Evolutionary conservation across 768 basidiomycete species (phyloP).

Genomic region (Mycena crocata): DNA sequence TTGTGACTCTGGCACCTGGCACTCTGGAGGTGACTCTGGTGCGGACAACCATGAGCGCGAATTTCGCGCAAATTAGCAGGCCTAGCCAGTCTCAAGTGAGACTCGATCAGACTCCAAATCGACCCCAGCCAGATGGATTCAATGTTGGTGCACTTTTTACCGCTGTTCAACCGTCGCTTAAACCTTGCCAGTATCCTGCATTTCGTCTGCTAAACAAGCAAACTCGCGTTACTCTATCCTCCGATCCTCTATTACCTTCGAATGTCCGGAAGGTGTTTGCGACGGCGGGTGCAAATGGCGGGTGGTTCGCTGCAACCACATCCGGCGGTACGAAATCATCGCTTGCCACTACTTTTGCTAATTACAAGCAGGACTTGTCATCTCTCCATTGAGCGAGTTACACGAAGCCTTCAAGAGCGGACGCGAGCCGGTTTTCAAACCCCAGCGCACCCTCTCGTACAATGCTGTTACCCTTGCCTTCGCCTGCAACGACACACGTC

Average conservation of each 20-base stretch:
- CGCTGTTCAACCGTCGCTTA: constrained; percentile 12
- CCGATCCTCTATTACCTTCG: constrained; percentile 53
- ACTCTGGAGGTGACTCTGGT: too few species aligned
- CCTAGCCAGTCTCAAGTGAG: constrained; percentile 52
- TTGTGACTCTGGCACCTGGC: too few species aligned
- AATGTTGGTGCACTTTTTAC: constrained; percentile 47
- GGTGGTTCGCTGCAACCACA: constrained; percentile 78
- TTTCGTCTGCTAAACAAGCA: constrained; percentile 70
- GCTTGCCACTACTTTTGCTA: constrained; percentile 1
- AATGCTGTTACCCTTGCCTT: constrained; percentile 68
- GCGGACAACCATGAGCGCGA: constrained; percentile 44
- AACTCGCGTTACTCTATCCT: constrained; percentile 72
- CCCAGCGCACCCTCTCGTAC: constrained; percentile 61
- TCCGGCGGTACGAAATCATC: constrained; percentile 2
- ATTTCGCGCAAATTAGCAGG: constrained; percentile 51
- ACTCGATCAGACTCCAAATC: constrained; percentile 52
- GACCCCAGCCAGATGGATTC: constrained; percentile 56
- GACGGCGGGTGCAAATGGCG: constrained; percentile 63
- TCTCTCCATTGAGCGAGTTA: constrained; percentile 72
- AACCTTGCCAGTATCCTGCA: constrained; percentile 54
- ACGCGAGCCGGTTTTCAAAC: constrained; percentile 56
- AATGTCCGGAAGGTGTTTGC: constrained; percentile 64
- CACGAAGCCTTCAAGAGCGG: constrained; percentile 62
- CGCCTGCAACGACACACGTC: constrained; percentile 67
- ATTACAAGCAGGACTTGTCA: constrained; percentile 60